Evolutionary conservation across 2,329 filamentous ascomycete species (phyloP), one percentile per base, ranked within the genome.

Genomic region (Trichoderma gracile): DNA sequence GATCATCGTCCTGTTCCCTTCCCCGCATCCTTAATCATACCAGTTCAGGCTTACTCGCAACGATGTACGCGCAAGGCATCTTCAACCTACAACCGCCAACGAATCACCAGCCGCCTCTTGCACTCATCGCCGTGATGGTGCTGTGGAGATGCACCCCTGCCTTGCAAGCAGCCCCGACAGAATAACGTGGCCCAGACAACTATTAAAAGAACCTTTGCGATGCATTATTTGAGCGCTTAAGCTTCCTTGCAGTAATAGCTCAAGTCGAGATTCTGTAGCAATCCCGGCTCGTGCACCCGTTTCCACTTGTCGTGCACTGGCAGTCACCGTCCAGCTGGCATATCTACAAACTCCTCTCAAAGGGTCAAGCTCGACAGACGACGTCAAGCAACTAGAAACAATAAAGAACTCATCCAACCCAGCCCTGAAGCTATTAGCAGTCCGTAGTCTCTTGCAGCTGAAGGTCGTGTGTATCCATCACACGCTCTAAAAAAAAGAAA

Each of bases 181-280:
- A 64, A 64, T 40, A 64, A 64, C 62, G 62, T 64, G 62, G 62
- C 62, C 33, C 12, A n/a, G 21, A 45, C 17, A 10, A 10, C 23
- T 15, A 33, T 33, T 33, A 6, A 10, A 21, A 42, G 40, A 38
- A 57, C 43, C 54, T 57, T 46, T 46, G 54, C 42, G 45, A 57
- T 57, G 54, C 54, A 14, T 14, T 5, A 38, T 38, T 5, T 38
- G 33, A 38, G 33, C 60, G 60, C 60, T 54, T 62, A 59, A 19
- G 23, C 25, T 19, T 27, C 43, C 23, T 59, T 38, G 33, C 10
- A 12, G 33, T 12, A 12, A 38, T 59, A 49, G 56, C 45, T 25
- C n/a, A 14, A 3, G 19, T 54, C 21, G 15, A 23, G 21, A 9
- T 47, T 23, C 19, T 27, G 10, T 19, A 55, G 17, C 10, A 14